A percentile compares a stretch with the other conserved stretches of the same genome.
These are phyloP conservation scores for Tephrocybe sp. DNA, from an alignment of 768 basidiomycete species.

Conservation along the genomic window DNA sequence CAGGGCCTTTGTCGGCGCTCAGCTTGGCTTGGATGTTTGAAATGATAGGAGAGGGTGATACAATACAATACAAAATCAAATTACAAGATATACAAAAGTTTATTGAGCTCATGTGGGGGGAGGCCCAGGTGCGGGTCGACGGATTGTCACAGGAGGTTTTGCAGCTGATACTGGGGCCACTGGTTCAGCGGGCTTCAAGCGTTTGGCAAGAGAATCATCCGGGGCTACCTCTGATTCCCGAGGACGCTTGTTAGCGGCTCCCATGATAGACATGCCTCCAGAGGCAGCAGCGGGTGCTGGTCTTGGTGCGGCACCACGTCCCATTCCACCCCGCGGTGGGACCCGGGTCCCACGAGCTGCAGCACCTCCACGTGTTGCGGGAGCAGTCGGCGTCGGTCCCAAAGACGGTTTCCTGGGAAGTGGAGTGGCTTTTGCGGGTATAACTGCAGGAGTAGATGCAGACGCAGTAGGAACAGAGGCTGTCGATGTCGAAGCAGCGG, in stretches of 20 bases:
- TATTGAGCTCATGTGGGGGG: slow-evolving; percentile 5
- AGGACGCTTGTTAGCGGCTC: slow-evolving; percentile 64
- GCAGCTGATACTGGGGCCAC: slow-evolving; percentile 6
- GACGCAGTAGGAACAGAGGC: slow-evolving; percentile 14
- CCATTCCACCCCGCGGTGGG: slow-evolving; percentile 22
- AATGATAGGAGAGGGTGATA: neutral
- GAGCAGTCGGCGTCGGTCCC: slow-evolving; percentile 19
- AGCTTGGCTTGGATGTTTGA: too few species aligned
- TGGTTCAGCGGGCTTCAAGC: slow-evolving; percentile 57
- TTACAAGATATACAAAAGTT: slow-evolving; percentile 7
- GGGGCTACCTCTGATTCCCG: slow-evolving; percentile 44
- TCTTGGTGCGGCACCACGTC: slow-evolving; percentile 21
- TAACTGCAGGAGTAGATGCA: neutral
- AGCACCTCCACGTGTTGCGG: slow-evolving; percentile 36
- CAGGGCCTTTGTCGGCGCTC: too few species aligned
- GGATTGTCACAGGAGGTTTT: slow-evolving; percentile 20
- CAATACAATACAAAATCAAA: slow-evolving; percentile 13
- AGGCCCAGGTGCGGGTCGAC: slow-evolving; percentile 18
- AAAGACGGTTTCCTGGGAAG: slow-evolving; percentile 19
- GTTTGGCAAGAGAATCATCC: slow-evolving; percentile 66
- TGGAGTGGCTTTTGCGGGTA: slow-evolving; percentile 4
- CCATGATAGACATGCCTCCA: slow-evolving; percentile 56
- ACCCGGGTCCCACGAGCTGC: slow-evolving; percentile 21
- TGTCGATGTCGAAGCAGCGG: slow-evolving; percentile 23
- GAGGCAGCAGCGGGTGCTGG: slow-evolving; percentile 26